Conservation (phyloP, 1,139 yeast genomes). For the Geotrichum citri-aurantii region DNA sequence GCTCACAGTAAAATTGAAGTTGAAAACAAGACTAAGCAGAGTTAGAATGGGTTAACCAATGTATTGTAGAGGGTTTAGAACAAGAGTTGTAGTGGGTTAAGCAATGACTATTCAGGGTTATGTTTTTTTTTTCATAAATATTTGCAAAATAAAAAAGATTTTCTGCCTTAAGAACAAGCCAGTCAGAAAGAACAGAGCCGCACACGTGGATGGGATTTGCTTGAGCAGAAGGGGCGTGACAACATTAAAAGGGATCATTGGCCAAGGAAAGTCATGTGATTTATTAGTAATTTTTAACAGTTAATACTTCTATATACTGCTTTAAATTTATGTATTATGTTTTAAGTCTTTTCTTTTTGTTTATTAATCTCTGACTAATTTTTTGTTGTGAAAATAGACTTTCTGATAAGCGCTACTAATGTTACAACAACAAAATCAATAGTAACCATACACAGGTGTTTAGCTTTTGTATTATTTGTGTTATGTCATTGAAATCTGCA, state of each 20-base stretch:
- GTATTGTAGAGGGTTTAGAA: background rate
- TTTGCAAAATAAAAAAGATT: no score
- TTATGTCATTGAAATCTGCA: no score
- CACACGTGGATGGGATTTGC: background rate
- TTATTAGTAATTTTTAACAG: no score
- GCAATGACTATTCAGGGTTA: background rate
- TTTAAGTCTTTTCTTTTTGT: background rate
- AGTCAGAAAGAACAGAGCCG: background rate
- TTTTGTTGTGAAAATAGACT: background rate
- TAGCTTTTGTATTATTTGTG: no score
- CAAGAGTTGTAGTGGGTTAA: background rate
- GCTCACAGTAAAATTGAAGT: no score
- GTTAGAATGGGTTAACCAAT: background rate
- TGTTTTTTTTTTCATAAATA: no score
- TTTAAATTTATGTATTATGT: background rate
- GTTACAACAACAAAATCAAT: no score
- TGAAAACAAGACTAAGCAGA: background rate
- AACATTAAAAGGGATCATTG: background rate
- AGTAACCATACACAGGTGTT: no score
- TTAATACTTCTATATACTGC: no score
- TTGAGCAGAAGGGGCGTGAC: background rate
- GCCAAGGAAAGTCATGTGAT: background rate
- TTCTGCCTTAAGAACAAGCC: background rate
- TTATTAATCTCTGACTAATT: background rate
- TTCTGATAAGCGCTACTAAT: no score